A percentile compares a stretch with the other conserved stretches of the same genome.
phyloP scores from a whole-genome alignment of 2,329 filamentous ascomycete species.

The Colletotrichum eremochloae region DNA sequence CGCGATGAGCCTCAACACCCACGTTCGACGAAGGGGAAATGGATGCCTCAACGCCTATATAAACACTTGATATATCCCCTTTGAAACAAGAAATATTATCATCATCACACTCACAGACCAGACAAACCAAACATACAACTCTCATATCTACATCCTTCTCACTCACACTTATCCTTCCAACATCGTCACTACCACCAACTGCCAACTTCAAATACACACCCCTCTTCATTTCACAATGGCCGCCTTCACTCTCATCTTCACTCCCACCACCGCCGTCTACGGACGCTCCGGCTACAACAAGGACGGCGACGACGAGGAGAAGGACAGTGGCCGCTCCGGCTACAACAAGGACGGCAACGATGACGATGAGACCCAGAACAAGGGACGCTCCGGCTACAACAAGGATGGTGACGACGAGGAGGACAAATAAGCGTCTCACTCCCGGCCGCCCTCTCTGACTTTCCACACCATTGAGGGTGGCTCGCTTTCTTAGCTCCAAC shows the following conservation, averaged over 20 bases:
- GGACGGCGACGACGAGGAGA: slow-evolving; percentile 50
- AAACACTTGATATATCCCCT: slow-evolving; percentile 31
- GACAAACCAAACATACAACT: slow-evolving; percentile 24
- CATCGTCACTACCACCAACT: slow-evolving; percentile 45
- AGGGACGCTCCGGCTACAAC: slow-evolving; percentile 64
- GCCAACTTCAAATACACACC: slow-evolving; percentile 23
- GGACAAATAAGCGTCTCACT: slow-evolving; percentile 47
- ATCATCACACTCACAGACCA: slow-evolving; percentile 33
- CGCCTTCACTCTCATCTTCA: slow-evolving; percentile 50
- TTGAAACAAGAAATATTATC: slow-evolving; percentile 8
- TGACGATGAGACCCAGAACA: slow-evolving; percentile 52
- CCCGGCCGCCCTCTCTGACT: neutral
- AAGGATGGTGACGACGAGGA: slow-evolving; percentile 56
- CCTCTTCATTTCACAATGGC: slow-evolving; percentile 52
- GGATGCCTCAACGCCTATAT: slow-evolving; percentile 34
- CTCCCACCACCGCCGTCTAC: slow-evolving; percentile 52
- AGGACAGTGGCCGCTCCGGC: slow-evolving; percentile 55
- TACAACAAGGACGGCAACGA: slow-evolving; percentile 56
- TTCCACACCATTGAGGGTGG: neutral
- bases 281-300: slow-evolving; percentile 61
- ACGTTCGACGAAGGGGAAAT: slow-evolving; percentile 3
- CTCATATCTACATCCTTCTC: slow-evolving; percentile 15
- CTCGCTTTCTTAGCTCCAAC: neutral
- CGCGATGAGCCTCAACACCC: slow-evolving; percentile 32
- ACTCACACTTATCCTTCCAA: slow-evolving; percentile 46